These are phyloP conservation scores for Stevia rebaudiana DNA, from an alignment of 140 eudicot genomes.

Conservation along the genomic window DNA sequence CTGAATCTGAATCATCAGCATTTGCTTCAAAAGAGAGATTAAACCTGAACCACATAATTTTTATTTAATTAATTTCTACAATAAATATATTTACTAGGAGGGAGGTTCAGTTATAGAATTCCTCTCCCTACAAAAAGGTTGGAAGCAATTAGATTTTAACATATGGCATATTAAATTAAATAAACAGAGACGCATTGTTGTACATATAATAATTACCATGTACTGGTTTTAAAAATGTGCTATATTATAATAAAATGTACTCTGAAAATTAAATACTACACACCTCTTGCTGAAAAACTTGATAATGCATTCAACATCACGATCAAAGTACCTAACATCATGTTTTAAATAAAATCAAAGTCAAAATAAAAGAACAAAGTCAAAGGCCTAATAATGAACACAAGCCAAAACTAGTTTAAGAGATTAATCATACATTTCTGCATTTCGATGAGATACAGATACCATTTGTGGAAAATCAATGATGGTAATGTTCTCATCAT, in stretches of 20 bases:
- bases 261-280: background rate
- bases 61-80: background rate
- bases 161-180: no score
- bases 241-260: no score
- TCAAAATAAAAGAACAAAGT: conserved; percentile 1
- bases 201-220: no score
- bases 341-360: background rate
- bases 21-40: conserved; percentile 53
- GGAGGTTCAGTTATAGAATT: no score
- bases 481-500: conserved; percentile 81
- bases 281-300: conserved; percentile 76
- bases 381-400: background rate
- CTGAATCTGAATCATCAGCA: conserved; percentile 50
- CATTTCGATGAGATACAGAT: conserved; percentile 90
- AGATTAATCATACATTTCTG: conserved; percentile 54
- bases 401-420: background rate
- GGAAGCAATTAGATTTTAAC: no score
- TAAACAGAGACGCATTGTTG: no score
- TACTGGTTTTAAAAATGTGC: no score
- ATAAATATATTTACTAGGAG: background rate
- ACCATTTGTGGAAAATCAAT: conserved; percentile 99
- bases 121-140: no score
- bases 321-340: conserved; percentile 72
- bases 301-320: conserved; percentile 80
- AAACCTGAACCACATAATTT: conserved; percentile 18